Evolutionary conservation across 352 stramenopile species (phyloP).

Genomic region (Peronospora farinosa): DNA sequence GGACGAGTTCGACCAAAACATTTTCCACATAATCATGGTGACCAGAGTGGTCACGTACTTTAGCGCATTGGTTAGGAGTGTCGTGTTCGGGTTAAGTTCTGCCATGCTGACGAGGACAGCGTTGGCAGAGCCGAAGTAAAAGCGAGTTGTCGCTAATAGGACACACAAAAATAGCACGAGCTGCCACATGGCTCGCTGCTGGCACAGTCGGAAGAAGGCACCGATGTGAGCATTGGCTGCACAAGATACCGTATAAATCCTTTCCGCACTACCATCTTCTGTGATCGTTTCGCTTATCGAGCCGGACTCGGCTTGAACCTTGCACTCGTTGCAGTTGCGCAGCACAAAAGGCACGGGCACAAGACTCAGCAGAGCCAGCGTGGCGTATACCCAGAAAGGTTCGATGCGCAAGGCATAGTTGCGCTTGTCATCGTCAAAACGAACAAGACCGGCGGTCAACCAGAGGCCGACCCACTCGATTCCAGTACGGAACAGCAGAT

Average conservation of each 20-base stretch:
- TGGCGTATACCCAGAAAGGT: conserved; percentile 43
- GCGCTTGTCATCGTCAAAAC: conserved; percentile 31
- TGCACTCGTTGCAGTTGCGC: conserved; percentile 53
- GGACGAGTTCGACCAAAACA: conserved; percentile 41
- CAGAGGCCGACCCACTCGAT: conserved; percentile 48
- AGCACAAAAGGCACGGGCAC: conserved; percentile 57
- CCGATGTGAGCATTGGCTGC: conserved; percentile 20
- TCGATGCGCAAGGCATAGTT: conserved; percentile 51
- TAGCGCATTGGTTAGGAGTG: conserved; percentile 41
- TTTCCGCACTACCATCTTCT: conserved; percentile 27
- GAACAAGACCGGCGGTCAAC: conserved; percentile 41
- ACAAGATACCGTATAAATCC: conserved; percentile 11
- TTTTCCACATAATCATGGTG: conserved; percentile 53
- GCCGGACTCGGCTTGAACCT: conserved; percentile 29
- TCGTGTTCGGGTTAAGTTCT: conserved; percentile 34
- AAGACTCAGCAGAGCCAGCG: conserved; percentile 46
- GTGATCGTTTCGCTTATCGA: conserved; percentile 20
- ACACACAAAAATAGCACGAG: conserved; percentile 73
- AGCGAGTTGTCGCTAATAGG: conserved; percentile 42
- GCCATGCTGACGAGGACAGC: conserved; percentile 33
- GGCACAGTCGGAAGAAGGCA: conserved; percentile 59
- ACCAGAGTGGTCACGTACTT: conserved; percentile 47
- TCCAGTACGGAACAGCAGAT: conserved; percentile 51
- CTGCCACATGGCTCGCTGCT: conserved; percentile 72
- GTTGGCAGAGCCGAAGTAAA: conserved; percentile 50